Percentiles rank a stretch among this genome's conserved stretches.
Conservation (phyloP, 768 basidiomycete species). For the Hypholoma fasciculare region DNA sequence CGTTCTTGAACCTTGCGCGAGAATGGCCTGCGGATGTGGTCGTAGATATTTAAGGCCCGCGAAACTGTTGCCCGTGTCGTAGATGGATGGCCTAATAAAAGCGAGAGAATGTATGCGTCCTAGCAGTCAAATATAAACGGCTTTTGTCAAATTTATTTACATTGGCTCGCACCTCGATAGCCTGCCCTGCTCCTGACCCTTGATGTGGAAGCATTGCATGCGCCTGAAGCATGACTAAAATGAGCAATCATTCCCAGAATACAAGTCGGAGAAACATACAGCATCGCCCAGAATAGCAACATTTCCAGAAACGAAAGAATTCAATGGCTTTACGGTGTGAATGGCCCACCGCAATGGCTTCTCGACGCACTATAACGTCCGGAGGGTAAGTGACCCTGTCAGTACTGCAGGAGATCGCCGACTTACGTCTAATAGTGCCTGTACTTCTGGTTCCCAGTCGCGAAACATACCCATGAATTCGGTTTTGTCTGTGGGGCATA, state of each 20-base stretch:
- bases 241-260: background rate
- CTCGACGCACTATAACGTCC: slow-evolving; percentile 45
- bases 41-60: slow-evolving; percentile 45
- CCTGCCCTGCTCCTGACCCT: slow-evolving; percentile 60
- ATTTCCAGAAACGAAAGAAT: slow-evolving; percentile 48
- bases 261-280: slow-evolving; percentile 28
- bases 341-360: slow-evolving; percentile 63
- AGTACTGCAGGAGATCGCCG: background rate
- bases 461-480: slow-evolving; percentile 47
- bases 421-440: slow-evolving; percentile 53
- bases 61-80: slow-evolving; percentile 40
- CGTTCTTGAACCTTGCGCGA: slow-evolving; percentile 36
- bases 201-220: slow-evolving; percentile 57
- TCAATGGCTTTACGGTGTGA: slow-evolving; percentile 53
- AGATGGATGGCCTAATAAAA: slow-evolving; percentile 42
- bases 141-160: slow-evolving; percentile 18
- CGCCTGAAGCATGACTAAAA: slow-evolving; percentile 30
- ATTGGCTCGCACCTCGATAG: slow-evolving; percentile 44
- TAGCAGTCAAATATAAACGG: slow-evolving; percentile 22
- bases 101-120: slow-evolving; percentile 50
- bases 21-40: slow-evolving; percentile 49
- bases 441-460: slow-evolving; percentile 62
- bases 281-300: slow-evolving; percentile 53
- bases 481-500: slow-evolving; percentile 41
- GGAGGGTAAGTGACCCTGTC: background rate